Base-by-base conservation (phyloP, 371 early-diverging fungal species). In the Nematocida sp. region DNA sequence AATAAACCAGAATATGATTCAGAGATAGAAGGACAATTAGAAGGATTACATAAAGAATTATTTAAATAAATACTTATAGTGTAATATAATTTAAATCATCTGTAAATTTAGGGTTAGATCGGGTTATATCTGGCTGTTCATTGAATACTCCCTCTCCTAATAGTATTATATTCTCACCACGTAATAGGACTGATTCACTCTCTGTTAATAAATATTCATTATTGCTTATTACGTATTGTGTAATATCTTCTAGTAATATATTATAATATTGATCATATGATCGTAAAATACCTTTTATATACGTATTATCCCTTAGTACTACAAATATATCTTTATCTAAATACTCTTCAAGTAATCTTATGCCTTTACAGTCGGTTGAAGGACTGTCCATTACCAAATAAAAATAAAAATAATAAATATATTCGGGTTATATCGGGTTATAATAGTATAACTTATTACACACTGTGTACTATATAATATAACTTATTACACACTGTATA, bases 191-290 rank as follows among this genome's bases (percentile, higher is more conserved):
- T n/a, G 85, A 57, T 52, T 85, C 87, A 18, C 72, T 69, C n/a
- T 47, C 55, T 15, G 42, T 56, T 44, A 85, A 84, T 25, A 66
- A 66, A 81, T 84, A 87, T 46, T 62, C 84, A 33, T 66, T 55
- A 47, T 80, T 82, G 42, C 67, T 20, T 56, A 85, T 82, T 18
- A 72, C 71, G 23, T 82, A 45, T 64, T 87, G 84, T 25, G 62
- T 67, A 11, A 80, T 55, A 47, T 78, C 50, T 61, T 88, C 85
- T 18, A 88, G 56, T 23, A 86, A 82, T 40, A 88, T 72, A 55
- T 78, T 87, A 67, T 86, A 82, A 64, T 76, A 87, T 61, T 88
- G 88, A 72, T 88, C 88, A 72, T 85, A 88, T 5, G 87, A 86
- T 62, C 88, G 83, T 11, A 88, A 62, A 18, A 71, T 69, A 1